phyloP scores from a whole-genome alignment of 305 asterid species.

The Caryopteris hybrid region DNA sequence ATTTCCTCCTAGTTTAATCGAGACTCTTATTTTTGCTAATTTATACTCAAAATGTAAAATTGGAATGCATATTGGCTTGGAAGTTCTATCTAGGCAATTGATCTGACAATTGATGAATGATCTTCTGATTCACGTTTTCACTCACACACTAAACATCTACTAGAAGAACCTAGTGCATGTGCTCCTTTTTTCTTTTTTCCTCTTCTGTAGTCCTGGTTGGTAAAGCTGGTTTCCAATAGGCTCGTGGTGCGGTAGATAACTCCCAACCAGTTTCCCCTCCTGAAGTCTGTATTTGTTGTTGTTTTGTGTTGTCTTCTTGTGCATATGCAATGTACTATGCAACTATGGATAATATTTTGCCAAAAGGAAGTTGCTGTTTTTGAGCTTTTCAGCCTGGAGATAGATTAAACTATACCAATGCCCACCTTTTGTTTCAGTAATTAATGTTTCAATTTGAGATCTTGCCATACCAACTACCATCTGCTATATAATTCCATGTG shows the following conservation, averaged over 20 bases:
- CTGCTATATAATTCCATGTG: neutral
- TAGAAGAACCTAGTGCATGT: neutral
- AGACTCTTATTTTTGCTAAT: neutral
- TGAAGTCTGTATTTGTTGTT: neutral
- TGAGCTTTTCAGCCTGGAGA: slow-evolving; percentile 18
- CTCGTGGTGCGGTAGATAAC: neutral
- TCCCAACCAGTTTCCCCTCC: neutral
- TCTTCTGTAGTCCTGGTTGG: no score
- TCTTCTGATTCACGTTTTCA: neutral
- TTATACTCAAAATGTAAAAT: neutral
- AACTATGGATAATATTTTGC: neutral
- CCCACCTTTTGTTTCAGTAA: neutral
- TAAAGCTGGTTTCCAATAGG: neutral
- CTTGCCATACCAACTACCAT: slow-evolving; percentile 13
- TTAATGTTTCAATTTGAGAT: neutral
- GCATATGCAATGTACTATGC: slow-evolving; percentile 4
- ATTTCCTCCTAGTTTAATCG: neutral
- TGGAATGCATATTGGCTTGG: neutral
- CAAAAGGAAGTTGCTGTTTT: slow-evolving; percentile 1
- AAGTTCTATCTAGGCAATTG: neutral
- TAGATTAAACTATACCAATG: neutral
- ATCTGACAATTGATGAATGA: neutral
- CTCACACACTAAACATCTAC: neutral
- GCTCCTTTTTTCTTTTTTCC: neutral
- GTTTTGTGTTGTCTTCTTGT: neutral